These are phyloP conservation scores for Taiwanofungus camphoratus DNA, from an alignment of 1,284 basidiomycete species.

Conservation along the genomic window DNA sequence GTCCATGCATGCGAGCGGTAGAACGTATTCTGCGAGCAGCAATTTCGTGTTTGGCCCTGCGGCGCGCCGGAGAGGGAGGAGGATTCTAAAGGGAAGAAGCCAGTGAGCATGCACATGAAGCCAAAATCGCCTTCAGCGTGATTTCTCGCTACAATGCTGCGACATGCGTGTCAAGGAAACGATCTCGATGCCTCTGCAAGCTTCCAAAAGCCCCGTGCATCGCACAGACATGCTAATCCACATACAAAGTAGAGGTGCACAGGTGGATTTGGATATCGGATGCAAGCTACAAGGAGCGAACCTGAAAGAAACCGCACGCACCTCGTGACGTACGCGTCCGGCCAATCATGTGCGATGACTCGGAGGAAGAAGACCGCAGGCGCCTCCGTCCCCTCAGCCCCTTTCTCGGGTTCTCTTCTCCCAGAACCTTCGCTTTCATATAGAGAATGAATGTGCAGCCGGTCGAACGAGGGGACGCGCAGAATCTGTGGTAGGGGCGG, in stretches of 20 bases:
- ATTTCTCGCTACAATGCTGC: too few relatives aligned
- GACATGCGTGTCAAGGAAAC: too few relatives aligned
- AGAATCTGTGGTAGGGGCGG: slow-evolving; percentile 27
- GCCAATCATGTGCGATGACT: slow-evolving; percentile 72
- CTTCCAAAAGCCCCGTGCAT: too few relatives aligned
- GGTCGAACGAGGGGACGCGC: background rate
- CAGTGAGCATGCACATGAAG: background rate
- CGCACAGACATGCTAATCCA: too few relatives aligned
- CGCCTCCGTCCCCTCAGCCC: background rate
- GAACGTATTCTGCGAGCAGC: slow-evolving; percentile 61
- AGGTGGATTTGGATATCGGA: too few relatives aligned
- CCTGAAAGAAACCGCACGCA: slow-evolving; percentile 4
- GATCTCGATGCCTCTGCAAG: too few relatives aligned
- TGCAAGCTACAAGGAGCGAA: background rate
- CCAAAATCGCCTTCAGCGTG: background rate
- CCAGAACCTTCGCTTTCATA: too few relatives aligned
- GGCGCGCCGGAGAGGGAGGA: slow-evolving; percentile 31
- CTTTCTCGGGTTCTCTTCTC: background rate
- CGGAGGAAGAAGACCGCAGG: slow-evolving; percentile 63
- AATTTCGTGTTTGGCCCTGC: slow-evolving; percentile 45
- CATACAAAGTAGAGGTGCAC: too few relatives aligned
- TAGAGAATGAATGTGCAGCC: background rate
- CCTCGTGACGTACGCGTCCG: slow-evolving; percentile 47
- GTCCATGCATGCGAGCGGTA: slow-evolving; percentile 62
- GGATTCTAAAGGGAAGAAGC: too few relatives aligned